Percentiles rank a stretch among this genome's conserved stretches.
These are phyloP conservation scores for Aspergillus thermomutatus DNA, from an alignment of 2,329 filamentous ascomycete genomes.

Conservation along the genomic window DNA sequence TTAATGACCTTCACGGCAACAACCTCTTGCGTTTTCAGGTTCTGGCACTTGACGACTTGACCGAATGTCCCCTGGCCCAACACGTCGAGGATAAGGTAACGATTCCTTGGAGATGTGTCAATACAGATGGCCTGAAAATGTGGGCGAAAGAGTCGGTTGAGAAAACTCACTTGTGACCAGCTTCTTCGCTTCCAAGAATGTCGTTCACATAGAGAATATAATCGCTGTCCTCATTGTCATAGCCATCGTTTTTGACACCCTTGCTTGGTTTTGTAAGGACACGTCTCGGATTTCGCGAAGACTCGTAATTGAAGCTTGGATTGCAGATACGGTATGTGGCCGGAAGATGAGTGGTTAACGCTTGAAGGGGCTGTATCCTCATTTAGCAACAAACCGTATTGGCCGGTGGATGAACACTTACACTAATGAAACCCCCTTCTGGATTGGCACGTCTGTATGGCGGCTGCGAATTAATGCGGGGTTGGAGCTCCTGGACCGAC, in stretches of 20 bases:
- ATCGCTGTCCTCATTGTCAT: slow-evolving; percentile 98
- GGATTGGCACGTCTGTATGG: slow-evolving; percentile 90
- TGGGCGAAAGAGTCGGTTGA: background rate
- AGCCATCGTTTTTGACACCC: slow-evolving; percentile 96
- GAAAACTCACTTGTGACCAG: slow-evolving; percentile 79
- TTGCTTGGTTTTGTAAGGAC: slow-evolving; percentile 98
- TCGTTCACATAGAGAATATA: slow-evolving; percentile 99
- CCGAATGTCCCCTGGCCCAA: slow-evolving; percentile 96
- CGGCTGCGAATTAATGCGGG: slow-evolving; percentile 81
- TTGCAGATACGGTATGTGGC: slow-evolving; percentile 98
- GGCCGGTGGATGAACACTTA: slow-evolving; percentile 46
- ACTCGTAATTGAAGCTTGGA: slow-evolving; percentile 97
- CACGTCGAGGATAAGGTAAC: slow-evolving; percentile 95
- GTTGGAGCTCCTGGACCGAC: slow-evolving; percentile 69
- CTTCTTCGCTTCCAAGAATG: slow-evolving; percentile 94
- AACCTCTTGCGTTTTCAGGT: slow-evolving; percentile 95
- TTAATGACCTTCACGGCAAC: slow-evolving; percentile 99
- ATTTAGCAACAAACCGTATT: slow-evolving; percentile 14
- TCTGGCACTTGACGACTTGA: slow-evolving; percentile 98
- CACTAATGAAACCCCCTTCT: slow-evolving; percentile 96
- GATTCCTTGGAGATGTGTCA: slow-evolving; percentile 58
- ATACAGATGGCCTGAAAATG: slow-evolving; percentile 7
- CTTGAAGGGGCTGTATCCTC: slow-evolving; percentile 76
- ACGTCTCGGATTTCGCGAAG: slow-evolving; percentile 88
- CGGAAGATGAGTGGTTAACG: slow-evolving; percentile 86